Conservation (phyloP, 768 basidiomycete genomes). For the Kwoniella sp. region DNA sequence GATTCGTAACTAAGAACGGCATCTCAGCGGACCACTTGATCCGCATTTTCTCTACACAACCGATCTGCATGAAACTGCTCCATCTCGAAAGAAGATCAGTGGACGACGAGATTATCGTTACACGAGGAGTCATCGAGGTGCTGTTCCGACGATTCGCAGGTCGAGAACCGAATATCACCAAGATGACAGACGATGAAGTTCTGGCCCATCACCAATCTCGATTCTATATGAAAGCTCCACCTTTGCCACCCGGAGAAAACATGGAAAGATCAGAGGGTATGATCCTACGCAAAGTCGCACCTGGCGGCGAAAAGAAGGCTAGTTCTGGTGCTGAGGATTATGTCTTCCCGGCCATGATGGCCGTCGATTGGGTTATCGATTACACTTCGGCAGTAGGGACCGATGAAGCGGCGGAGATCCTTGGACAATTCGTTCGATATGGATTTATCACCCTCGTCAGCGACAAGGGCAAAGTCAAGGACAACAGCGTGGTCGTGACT, state of each 20-base stretch:
- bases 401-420: slow-evolving; percentile 96
- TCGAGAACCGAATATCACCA: slow-evolving; percentile 72
- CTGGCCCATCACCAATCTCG: slow-evolving; percentile 62
- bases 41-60: slow-evolving; percentile 83
- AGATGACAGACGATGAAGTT: slow-evolving; percentile 68
- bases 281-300: slow-evolving; percentile 34
- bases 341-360: slow-evolving; percentile 82
- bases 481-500: slow-evolving; percentile 42
- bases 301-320: slow-evolving; percentile 58
- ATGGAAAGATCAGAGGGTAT: slow-evolving; percentile 53
- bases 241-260: slow-evolving; percentile 28
- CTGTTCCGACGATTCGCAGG: slow-evolving; percentile 95
- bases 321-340: slow-evolving; percentile 54
- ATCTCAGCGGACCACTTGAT: slow-evolving; percentile 92
- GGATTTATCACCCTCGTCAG: slow-evolving; percentile 78
- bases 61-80: slow-evolving; percentile 95
- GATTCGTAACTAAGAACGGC: slow-evolving; percentile 99
- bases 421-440: slow-evolving; percentile 95
- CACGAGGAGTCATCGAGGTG: slow-evolving; percentile 87
- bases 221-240: slow-evolving; percentile 33
- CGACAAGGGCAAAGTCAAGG: slow-evolving; percentile 52
- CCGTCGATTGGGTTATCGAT: slow-evolving; percentile 95
- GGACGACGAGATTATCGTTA: slow-evolving; percentile 97
- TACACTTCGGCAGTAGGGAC: slow-evolving; percentile 93
- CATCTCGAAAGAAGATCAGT: slow-evolving; percentile 89